phyloP scores from a whole-genome alignment of 768 basidiomycete genomes.

The Rhodocollybia butyracea region DNA sequence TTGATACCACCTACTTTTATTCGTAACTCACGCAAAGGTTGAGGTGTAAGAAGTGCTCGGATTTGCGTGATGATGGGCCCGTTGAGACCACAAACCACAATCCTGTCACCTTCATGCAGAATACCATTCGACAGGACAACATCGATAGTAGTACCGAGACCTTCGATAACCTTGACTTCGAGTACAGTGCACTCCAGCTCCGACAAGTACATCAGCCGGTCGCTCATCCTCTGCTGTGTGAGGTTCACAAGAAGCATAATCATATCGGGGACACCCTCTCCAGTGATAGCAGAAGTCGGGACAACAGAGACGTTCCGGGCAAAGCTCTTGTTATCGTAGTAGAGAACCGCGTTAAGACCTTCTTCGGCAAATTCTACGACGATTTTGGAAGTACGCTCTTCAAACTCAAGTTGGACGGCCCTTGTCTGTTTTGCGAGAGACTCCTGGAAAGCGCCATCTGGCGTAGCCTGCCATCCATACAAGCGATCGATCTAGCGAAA shows the following conservation, averaged over 20 bases:
- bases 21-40: constrained; percentile 92
- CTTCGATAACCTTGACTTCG: constrained; percentile 98
- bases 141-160: constrained; percentile 96
- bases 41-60: constrained; percentile 91
- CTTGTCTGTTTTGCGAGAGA: constrained; percentile 80
- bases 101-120: constrained; percentile 86
- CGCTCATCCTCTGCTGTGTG: constrained; percentile 97
- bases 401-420: constrained; percentile 87
- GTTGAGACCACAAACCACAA: constrained; percentile 95
- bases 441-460: constrained; percentile 90
- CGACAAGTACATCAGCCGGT: constrained; percentile 95
- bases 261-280: constrained; percentile 99
- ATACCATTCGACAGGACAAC: constrained; percentile 95
- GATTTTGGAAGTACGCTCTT: constrained; percentile 80
- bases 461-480: constrained; percentile 90
- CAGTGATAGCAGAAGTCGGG: constrained; percentile 96
- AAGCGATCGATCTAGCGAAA: constrained; percentile 86
- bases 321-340: constrained; percentile 97
- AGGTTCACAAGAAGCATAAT: constrained; percentile 97
- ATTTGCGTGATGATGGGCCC: constrained; percentile 96
- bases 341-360: constrained; percentile 90
- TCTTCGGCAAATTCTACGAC: constrained; percentile 97
- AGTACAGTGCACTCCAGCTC: constrained; percentile 97
- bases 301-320: constrained; percentile 93
- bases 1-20: constrained; percentile 75